Percentiles rank a stretch among this genome's conserved stretches.
These are phyloP conservation scores for Russula virescens DNA, from an alignment of 768 basidiomycete genomes.

Conservation along the genomic window DNA sequence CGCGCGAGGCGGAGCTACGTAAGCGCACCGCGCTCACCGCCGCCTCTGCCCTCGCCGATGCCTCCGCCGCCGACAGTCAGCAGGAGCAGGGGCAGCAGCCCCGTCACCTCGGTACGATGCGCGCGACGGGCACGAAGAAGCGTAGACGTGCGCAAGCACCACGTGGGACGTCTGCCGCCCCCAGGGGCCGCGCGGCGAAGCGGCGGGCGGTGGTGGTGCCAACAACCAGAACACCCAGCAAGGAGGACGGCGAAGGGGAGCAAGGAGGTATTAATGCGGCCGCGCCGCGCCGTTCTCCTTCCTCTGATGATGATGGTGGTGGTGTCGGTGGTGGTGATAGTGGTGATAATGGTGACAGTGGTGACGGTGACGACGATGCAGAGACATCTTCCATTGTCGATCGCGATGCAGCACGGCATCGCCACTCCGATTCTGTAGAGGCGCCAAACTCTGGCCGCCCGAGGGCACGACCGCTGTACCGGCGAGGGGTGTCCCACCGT, in stretches of 20 bases:
- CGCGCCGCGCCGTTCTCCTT: not conserved
- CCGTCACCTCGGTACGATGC: constrained; percentile 38
- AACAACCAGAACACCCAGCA: not conserved
- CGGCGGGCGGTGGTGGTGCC: constrained; percentile 17
- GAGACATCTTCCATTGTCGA: constrained; percentile 5
- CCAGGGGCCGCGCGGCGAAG: constrained; percentile 35
- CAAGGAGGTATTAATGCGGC: not conserved
- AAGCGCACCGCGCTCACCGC: constrained; percentile 42
- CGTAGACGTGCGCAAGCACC: constrained; percentile 47
- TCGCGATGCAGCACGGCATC: not conserved
- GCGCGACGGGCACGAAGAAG: constrained; percentile 49
- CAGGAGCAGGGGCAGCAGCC: constrained; percentile 26
- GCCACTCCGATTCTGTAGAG: not conserved
- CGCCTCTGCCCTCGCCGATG: constrained; percentile 23
- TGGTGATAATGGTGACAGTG: not conserved
- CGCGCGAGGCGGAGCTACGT: constrained; percentile 58
- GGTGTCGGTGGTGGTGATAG: not conserved
- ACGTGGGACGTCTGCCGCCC: constrained; percentile 32
- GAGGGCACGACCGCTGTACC: constrained; percentile 35
- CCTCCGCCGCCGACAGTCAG: constrained; percentile 29
- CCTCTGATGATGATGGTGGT: not conserved
- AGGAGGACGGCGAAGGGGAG: not conserved
- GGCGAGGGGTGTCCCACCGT: not conserved
- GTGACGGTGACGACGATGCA: not conserved
- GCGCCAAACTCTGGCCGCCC: constrained; percentile 32